Percentiles rank a stretch among this genome's conserved stretches.
phyloP scores from a whole-genome alignment of 768 basidiomycete species.

The Hericium alpestre region DNA sequence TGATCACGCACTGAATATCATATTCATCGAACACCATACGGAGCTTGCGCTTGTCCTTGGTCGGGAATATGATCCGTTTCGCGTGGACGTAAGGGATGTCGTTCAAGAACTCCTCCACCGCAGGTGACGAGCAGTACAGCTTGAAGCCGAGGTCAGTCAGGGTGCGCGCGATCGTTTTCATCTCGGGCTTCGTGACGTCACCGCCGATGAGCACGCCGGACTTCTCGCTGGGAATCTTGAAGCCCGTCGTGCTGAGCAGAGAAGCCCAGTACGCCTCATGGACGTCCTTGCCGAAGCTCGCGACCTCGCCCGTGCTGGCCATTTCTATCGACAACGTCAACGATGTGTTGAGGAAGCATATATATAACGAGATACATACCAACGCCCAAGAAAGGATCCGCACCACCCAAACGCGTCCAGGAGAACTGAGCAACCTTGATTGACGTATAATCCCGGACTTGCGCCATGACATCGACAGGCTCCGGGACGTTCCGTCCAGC shows the following conservation, averaged over 20 bases:
- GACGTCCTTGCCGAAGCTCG: conserved; percentile 86
- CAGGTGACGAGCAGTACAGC: conserved; percentile 77
- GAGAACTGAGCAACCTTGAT: conserved; percentile 99
- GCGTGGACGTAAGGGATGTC: conserved; percentile 64
- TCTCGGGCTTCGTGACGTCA: conserved; percentile 79
- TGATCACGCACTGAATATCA: conserved; percentile 91
- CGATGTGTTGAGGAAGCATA: background rate
- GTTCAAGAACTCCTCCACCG: conserved; percentile 76
- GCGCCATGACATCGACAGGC: conserved; percentile 84
- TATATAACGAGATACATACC: conserved; percentile 38
- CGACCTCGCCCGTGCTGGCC: conserved; percentile 97
- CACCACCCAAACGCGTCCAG: conserved; percentile 92
- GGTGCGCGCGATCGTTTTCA: conserved; percentile 69
- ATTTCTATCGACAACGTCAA: conserved; percentile 50
- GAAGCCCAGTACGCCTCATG: conserved; percentile 96
- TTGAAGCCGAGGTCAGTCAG: conserved; percentile 88
- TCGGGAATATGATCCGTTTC: conserved; percentile 93
- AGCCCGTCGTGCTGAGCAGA: conserved; percentile 89
- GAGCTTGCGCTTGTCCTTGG: conserved; percentile 89
- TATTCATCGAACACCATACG: conserved; percentile 90
- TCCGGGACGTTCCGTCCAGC: conserved; percentile 78
- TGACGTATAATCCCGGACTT: conserved; percentile 81
- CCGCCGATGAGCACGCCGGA: conserved; percentile 92
- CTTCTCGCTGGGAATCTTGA: conserved; percentile 76
- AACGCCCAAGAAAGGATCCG: conserved; percentile 93